These are phyloP conservation scores for Mortierella polycephala DNA, from an alignment of 371 early-diverging fungal genomes.

Conservation along the genomic window DNA sequence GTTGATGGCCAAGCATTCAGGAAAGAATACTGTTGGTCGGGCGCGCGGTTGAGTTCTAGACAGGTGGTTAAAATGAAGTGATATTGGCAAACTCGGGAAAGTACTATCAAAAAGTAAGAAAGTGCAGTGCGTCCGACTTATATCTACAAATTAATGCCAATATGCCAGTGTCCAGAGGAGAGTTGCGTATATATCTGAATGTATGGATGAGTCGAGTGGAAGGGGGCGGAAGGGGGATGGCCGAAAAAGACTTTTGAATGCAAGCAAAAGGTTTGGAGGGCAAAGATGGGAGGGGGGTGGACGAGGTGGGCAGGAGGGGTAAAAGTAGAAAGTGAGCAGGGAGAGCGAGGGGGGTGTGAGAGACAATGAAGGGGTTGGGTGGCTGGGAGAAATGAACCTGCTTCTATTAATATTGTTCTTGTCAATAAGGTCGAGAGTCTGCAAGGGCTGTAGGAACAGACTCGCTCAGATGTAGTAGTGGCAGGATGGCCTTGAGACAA, in stretches of 20 bases:
- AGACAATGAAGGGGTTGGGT: slow-evolving; percentile 13
- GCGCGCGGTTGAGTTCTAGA: background rate
- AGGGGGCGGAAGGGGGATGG: slow-evolving; percentile 17
- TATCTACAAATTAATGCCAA: background rate
- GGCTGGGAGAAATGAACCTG: slow-evolving; percentile 2
- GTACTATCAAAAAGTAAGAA: slow-evolving; percentile 1
- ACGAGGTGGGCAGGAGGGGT: slow-evolving; percentile 4
- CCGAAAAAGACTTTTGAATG: slow-evolving; percentile 1
- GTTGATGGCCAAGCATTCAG: slow-evolving; percentile 54
- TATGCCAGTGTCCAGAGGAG: background rate
- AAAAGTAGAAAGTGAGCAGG: slow-evolving; percentile 18
- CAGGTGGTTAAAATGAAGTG: background rate
- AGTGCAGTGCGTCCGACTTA: slow-evolving; percentile 3
- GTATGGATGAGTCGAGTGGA: slow-evolving; percentile 1
- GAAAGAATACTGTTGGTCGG: background rate
- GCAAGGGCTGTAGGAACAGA: slow-evolving; percentile 5
- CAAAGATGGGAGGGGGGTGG: slow-evolving; percentile 7
- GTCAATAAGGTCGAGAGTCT: too few species aligned
- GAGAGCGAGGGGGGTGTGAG: slow-evolving; percentile 8
- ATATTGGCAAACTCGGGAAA: slow-evolving; percentile 8
- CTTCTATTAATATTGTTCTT: slow-evolving; percentile 17
- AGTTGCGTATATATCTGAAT: background rate
- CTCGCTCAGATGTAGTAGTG: slow-evolving; percentile 9
- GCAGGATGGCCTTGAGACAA: background rate
- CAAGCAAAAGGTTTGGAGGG: slow-evolving; percentile 1